Conservation (phyloP, 2,329 filamentous ascomycete genomes). For the Byssothecium circinans region DNA sequence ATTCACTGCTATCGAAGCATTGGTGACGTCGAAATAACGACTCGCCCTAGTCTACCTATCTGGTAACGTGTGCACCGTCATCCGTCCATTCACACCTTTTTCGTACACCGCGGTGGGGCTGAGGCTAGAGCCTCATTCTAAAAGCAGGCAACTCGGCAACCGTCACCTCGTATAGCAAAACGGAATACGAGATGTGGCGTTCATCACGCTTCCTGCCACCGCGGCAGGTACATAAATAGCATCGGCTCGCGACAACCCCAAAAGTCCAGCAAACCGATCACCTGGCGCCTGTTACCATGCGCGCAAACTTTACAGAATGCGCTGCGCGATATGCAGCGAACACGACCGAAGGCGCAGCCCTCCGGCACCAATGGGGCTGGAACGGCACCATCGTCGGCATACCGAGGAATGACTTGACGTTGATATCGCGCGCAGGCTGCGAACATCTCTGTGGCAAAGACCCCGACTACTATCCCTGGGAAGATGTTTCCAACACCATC, state of each 20-base stretch:
- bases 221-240: not conserved
- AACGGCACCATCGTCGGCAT: slow-evolving; percentile 20
- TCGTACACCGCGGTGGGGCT: not conserved
- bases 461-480: slow-evolving; percentile 39
- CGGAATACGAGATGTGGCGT: not conserved
- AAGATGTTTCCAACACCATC: slow-evolving; percentile 35
- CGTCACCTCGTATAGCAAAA: not conserved
- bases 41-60: no score
- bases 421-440: slow-evolving; percentile 40
- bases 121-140: not conserved
- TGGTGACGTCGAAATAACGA: no score
- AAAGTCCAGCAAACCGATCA: no score
- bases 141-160: not conserved
- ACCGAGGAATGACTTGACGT: slow-evolving; percentile 15
- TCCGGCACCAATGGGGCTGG: slow-evolving; percentile 21
- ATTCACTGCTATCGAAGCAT: no score
- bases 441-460: slow-evolving; percentile 37
- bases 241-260: no score
- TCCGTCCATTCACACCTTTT: not conserved
- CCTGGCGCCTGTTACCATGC: slow-evolving; percentile 7
- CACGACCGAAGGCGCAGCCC: slow-evolving; percentile 4
- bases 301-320: slow-evolving; percentile 13
- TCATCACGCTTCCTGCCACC: no score
- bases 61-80: no score
- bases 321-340: slow-evolving; percentile 4